These are phyloP conservation scores for Posidonia oceanica DNA, from an alignment of 116 monocot genomes.

Conservation along the genomic window DNA sequence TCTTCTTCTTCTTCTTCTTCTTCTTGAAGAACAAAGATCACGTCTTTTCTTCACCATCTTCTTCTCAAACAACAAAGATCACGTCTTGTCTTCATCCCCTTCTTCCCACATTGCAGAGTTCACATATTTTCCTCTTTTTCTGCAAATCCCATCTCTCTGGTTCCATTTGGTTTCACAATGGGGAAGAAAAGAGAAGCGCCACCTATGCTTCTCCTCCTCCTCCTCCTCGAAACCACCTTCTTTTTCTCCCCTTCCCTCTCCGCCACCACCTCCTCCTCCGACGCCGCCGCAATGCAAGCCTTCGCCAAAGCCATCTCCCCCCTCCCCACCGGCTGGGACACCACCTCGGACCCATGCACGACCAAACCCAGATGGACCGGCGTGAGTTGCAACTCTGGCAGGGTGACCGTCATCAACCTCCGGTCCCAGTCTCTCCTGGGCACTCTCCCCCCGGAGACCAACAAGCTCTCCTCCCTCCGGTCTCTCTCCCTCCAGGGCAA, in stretches of 20 bases:
- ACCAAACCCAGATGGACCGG: constrained; percentile 12
- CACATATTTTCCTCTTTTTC: no score
- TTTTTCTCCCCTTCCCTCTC: background rate
- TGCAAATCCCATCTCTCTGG: no score
- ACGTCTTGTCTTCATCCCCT: no score
- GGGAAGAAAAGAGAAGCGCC: constrained; percentile 2
- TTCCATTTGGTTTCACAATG: background rate
- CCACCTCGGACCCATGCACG: constrained; percentile 33
- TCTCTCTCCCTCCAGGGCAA: constrained; percentile 48
- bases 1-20: no score
- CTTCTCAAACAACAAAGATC: no score
- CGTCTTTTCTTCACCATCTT: no score
- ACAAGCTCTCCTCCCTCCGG: constrained; percentile 29
- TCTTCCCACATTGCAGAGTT: no score
- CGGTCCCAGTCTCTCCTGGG: constrained; percentile 19
- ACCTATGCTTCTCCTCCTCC: constrained; percentile 11
- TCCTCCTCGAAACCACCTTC: background rate
- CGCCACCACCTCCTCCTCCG: constrained; percentile 13
- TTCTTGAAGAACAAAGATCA: no score
- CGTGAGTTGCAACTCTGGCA: constrained; percentile 40
- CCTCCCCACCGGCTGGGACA: constrained; percentile 13
- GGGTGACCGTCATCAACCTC: constrained; percentile 40
- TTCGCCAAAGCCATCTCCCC: constrained; percentile 22
- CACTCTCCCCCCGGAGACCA: constrained; percentile 27
- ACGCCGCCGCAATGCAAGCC: constrained; percentile 33